Percentiles rank a stretch among this genome's conserved stretches.
These are phyloP conservation scores for Hortaea sp. DNA, from an alignment of 2,329 filamentous ascomycete genomes.

Conservation along the genomic window DNA sequence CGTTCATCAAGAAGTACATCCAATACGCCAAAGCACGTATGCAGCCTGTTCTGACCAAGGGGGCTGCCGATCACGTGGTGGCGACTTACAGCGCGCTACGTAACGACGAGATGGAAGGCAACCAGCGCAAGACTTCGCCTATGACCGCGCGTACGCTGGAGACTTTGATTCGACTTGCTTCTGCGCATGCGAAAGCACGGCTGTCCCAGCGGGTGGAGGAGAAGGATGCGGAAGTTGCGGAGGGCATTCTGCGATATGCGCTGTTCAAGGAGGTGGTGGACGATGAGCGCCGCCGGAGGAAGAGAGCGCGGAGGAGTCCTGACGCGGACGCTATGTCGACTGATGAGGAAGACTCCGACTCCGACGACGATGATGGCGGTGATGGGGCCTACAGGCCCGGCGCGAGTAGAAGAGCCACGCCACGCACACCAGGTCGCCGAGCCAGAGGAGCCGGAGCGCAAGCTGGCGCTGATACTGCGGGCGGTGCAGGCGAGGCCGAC, in stretches of 20 bases:
- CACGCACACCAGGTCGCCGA: slow-evolving; percentile 16
- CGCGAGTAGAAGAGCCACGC: slow-evolving; percentile 12
- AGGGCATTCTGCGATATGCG: slow-evolving; percentile 83
- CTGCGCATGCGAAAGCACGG: slow-evolving; percentile 86
- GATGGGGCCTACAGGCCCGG: slow-evolving; percentile 15
- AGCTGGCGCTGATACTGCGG: slow-evolving; percentile 7
- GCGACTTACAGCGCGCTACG: slow-evolving; percentile 83
- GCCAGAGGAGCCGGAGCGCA: slow-evolving; percentile 11
- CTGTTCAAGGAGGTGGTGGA: slow-evolving; percentile 91
- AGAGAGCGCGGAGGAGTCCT: slow-evolving; percentile 57
- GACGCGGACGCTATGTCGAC: slow-evolving; percentile 45
- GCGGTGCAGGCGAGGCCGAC: slow-evolving; percentile 18
- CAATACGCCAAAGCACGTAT: slow-evolving; percentile 92
- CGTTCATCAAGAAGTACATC: slow-evolving; percentile 99
- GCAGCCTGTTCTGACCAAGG: slow-evolving; percentile 82
- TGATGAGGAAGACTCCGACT: slow-evolving; percentile 45
- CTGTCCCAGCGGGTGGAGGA: slow-evolving; percentile 83
- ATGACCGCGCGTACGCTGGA: slow-evolving; percentile 96
- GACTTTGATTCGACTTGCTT: slow-evolving; percentile 94
- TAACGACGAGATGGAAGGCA: slow-evolving; percentile 92
- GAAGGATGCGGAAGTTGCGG: slow-evolving; percentile 76
- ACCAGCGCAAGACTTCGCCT: slow-evolving; percentile 84
- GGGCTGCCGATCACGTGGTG: slow-evolving; percentile 83
- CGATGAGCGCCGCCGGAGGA: slow-evolving; percentile 69
- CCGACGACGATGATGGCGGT: slow-evolving; percentile 49